Base-by-base conservation (phyloP, 2,329 filamentous ascomycete species). In the Aureobasidium sp. region DNA sequence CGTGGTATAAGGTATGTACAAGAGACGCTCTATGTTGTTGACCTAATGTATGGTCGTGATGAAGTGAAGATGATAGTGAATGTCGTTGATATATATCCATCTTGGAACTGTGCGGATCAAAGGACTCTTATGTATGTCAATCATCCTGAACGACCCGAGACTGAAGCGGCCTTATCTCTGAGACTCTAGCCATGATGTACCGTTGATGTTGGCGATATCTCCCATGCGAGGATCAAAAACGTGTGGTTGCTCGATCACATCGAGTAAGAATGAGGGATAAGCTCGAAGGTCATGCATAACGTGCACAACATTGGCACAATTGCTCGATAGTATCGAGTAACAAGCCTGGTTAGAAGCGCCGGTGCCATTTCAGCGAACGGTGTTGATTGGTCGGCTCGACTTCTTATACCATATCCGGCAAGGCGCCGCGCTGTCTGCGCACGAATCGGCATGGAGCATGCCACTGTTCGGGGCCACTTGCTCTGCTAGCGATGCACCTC, bases 11-110 rank as follows among this genome's bases (percentile, higher is more conserved):
- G 41, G 15, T 57, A 46, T 57, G 39, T 46, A 57, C n/a, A 32
- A 24, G 63, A 71, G 8, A 70, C 67, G 36, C 32, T 15, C 7
- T 48, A 8, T 43, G 32, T 27, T 9, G 24, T 59, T 27, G 43
- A 59, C 43, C 55, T 48, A 59, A 26, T 12, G 34, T 26, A 27
- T 47, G 43, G 55, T 59, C 32, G 29, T 59, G n/a, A 39, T 57
- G 41, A 46, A 46, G 41, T 17, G 17, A 32, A 1, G 29, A 32
- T 32, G 29, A 34, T 24, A 6, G 17, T 57, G 26, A 34, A 29
- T 34, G 39, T 46, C 53, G 46, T 46, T 57, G 53, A 24, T 36
- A 36, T 57, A 44, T 57, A 36, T 57, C 39, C 41, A 44, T 46
- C 17, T 7, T 36, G n/a, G 17, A 44, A 44, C 13, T 5, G 53